Percentiles rank a stretch among this genome's conserved stretches.
phyloP scores from a whole-genome alignment of 2,329 filamentous ascomycete genomes.

The Cordyceps pruinosa region DNA sequence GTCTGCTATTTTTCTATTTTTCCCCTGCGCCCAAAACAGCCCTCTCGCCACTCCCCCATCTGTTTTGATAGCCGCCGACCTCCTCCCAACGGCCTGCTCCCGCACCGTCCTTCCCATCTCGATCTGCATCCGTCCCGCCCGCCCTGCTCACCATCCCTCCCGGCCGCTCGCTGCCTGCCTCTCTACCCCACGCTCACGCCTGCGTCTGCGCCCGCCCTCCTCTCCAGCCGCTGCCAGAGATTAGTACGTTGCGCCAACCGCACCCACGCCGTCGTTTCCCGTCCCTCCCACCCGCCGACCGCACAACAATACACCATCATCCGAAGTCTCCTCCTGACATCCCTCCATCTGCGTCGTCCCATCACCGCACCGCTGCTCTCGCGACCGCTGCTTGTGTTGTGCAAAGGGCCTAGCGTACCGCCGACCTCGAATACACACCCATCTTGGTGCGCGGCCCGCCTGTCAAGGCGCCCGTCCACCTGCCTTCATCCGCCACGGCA shows the following conservation, averaged over 20 bases:
- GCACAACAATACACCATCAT: not conserved
- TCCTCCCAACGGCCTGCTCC: not conserved
- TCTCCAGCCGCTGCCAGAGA: slow-evolving; percentile 9
- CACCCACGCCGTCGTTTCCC: not conserved
- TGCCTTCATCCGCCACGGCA: slow-evolving; percentile 15
- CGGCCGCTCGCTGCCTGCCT: not conserved
- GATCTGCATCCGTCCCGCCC: not conserved
- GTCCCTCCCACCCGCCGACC: not conserved
- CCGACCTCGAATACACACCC: slow-evolving; percentile 2
- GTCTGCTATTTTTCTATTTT: not conserved
- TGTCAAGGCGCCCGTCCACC: slow-evolving; percentile 10
- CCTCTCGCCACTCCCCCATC: not conserved
- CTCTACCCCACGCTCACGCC: slow-evolving; percentile 5
- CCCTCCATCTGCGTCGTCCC: not conserved
- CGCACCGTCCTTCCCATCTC: not conserved
- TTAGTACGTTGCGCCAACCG: slow-evolving; percentile 9
- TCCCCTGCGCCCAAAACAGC: not conserved
- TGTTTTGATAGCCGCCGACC: not conserved
- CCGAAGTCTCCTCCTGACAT: not conserved
- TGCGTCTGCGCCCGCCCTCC: slow-evolving; percentile 9
- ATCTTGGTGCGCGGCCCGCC: slow-evolving; percentile 10
- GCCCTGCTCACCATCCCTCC: no score
- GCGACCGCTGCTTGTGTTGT: not conserved
- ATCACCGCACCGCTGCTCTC: not conserved
- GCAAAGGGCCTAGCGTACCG: not conserved